These are phyloP conservation scores for Talaromyces nanjingensis DNA, from an alignment of 495 filamentous ascomycete species.

Conservation along the genomic window DNA sequence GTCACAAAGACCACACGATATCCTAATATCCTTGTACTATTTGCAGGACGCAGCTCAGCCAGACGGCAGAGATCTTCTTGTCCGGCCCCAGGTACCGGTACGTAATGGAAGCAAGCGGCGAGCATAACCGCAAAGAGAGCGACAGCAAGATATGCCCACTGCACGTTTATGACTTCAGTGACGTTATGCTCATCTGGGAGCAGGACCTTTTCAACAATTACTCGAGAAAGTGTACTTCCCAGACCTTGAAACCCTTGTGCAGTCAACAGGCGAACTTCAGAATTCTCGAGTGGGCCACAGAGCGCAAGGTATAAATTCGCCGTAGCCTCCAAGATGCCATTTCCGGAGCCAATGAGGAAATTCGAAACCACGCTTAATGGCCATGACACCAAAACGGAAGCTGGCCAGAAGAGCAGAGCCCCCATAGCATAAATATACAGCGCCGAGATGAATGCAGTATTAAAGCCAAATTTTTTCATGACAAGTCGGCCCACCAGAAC, in stretches of 20 bases:
- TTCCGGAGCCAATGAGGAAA: conserved; percentile 57
- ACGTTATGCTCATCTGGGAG: too few relatives aligned
- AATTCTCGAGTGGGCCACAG: conserved; percentile 59
- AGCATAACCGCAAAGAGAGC: conserved; percentile 57
- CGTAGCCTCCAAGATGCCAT: conserved; percentile 55
- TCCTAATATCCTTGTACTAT: background rate
- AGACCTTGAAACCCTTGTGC: conserved; percentile 61
- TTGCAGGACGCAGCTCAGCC: conserved; percentile 33
- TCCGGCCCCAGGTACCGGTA: conserved; percentile 61
- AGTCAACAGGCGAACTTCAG: conserved; percentile 57
- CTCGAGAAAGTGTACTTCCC: conserved; percentile 51
- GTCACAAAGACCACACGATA: background rate
- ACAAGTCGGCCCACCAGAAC: conserved; percentile 49
- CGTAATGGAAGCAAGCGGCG: conserved; percentile 57
- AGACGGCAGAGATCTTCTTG: conserved; percentile 51
- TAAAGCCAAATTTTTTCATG: conserved; percentile 59
- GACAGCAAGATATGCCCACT: conserved; percentile 67
- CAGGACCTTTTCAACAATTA: too few relatives aligned
- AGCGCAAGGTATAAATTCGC: conserved; percentile 63
- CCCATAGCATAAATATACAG: conserved; percentile 58
- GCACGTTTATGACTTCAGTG: conserved; percentile 47
- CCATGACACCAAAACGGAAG: conserved; percentile 58
- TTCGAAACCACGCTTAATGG: conserved; percentile 58
- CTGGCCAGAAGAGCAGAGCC: conserved; percentile 63
- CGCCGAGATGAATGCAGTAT: conserved; percentile 58